Conservation (phyloP, 495 filamentous ascomycete species). For the Umbilicaria muhlenbergii region DNA sequence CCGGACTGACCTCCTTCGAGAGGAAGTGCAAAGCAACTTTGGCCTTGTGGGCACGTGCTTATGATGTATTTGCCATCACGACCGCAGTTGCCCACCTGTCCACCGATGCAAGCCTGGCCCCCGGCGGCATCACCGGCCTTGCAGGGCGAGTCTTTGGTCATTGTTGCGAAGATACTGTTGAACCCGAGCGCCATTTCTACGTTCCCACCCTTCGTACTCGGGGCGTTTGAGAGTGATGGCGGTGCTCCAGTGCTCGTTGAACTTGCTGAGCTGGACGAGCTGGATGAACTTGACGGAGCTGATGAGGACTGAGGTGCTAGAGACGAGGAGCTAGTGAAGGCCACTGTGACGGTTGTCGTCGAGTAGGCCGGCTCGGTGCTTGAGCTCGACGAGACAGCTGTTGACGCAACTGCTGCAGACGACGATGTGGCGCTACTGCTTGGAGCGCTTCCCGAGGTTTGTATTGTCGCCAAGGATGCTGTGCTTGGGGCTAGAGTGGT, state of each 20-base stretch:
- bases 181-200: constrained; percentile 6
- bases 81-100: constrained; percentile 10
- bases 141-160: constrained; percentile 7
- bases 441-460: no score
- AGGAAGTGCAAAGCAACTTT: constrained; percentile 13
- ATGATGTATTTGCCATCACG: constrained; percentile 8
- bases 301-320: not conserved
- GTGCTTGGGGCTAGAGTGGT: not conserved
- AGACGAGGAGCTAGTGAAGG: not conserved
- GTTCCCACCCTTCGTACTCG: constrained; percentile 5
- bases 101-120: constrained; percentile 8
- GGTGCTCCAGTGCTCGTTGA: not conserved
- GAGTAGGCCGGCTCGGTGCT: not conserved
- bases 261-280: not conserved
- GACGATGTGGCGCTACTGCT: no score
- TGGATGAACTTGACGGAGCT: not conserved
- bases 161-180: constrained; percentile 7
- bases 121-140: constrained; percentile 4
- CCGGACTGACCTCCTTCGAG: constrained; percentile 2
- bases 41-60: constrained; percentile 6
- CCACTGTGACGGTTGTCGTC: not conserved
- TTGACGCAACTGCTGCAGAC: no score
- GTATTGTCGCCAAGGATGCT: not conserved
- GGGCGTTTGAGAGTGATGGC: not conserved
- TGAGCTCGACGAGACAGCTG: no score